These are phyloP conservation scores for Thuidium tamariscinum DNA, from an alignment of 225 moss, liverwort and hornwort species.

Conservation along the genomic window DNA sequence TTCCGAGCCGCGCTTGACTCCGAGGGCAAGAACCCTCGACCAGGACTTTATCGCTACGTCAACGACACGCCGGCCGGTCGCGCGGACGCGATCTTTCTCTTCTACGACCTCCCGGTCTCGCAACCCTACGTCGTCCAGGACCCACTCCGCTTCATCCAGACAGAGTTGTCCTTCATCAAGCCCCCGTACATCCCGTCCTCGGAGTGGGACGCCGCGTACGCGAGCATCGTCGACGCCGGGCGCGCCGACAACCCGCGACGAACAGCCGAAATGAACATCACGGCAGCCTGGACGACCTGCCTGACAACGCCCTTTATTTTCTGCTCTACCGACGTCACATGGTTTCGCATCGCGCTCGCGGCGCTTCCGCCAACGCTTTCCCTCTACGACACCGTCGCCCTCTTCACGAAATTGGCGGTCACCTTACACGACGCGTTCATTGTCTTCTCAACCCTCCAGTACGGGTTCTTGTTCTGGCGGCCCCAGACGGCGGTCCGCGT, in stretches of 20 bases:
- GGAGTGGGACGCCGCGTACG: not conserved
- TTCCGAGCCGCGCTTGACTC: not conserved
- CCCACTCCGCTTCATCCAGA: not conserved
- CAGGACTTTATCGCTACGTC: not conserved
- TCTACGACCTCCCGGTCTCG: not conserved
- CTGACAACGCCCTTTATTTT: too few relatives aligned
- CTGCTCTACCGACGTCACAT: not conserved
- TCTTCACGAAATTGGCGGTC: not conserved
- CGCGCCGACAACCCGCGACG: not conserved
- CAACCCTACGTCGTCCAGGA: not conserved
- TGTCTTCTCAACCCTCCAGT: not conserved
- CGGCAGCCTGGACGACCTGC: not conserved
- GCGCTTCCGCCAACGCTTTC: not conserved
- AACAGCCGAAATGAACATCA: conserved; percentile 3
- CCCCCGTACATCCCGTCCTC: not conserved
- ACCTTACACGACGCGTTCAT: not conserved
- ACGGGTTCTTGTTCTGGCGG: conserved; percentile 10
- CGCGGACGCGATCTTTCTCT: not conserved
- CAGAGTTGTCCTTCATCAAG: not conserved
- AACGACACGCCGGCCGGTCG: not conserved
- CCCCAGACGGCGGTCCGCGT: conserved; percentile 10
- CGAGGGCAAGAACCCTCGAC: not conserved
- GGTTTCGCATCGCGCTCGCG: not conserved
- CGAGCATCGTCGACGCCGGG: not conserved
- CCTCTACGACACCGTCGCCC: not conserved